These are phyloP conservation scores for Leucocoprinus birnbaumii DNA, from an alignment of 768 basidiomycete genomes.

Conservation along the genomic window DNA sequence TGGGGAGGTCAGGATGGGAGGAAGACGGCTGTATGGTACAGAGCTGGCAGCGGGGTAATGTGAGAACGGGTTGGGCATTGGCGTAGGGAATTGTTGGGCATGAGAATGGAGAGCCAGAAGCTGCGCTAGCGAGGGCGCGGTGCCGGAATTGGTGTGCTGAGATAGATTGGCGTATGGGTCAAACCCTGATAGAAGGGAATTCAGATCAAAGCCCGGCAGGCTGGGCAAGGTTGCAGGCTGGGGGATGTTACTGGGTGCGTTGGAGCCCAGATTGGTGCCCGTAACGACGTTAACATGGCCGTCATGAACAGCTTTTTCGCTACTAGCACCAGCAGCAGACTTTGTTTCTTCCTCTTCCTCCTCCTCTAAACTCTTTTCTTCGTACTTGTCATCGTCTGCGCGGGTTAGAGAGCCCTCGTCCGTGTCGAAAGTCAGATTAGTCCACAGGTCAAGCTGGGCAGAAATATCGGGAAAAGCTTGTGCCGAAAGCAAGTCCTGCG, in stretches of 20 bases:
- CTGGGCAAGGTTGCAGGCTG: constrained; percentile 19
- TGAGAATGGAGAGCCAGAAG: constrained; percentile 57
- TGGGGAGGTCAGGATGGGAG: constrained; percentile 14
- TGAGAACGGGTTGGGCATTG: constrained; percentile 19
- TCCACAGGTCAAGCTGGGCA: constrained; percentile 83
- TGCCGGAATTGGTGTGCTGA: constrained; percentile 27
- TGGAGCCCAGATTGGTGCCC: constrained; percentile 37
- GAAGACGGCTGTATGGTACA: constrained; percentile 20
- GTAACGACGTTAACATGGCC: constrained; percentile 60
- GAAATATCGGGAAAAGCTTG: constrained; percentile 71
- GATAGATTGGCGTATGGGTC: constrained; percentile 36
- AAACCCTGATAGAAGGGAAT: constrained; percentile 34
- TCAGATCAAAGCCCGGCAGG: constrained; percentile 38
- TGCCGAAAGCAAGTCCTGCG: constrained; percentile 59
- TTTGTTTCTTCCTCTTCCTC: constrained; percentile 44
- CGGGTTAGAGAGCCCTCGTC: constrained; percentile 55
- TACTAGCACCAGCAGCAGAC: constrained; percentile 25
- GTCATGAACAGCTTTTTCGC: constrained; percentile 44
- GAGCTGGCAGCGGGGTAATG: constrained; percentile 19
- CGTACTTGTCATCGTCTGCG: constrained; percentile 32
- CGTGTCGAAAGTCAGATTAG: constrained; percentile 74
- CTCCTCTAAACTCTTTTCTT: constrained; percentile 37
- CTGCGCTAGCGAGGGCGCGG: constrained; percentile 63
- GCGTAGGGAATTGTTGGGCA: constrained; percentile 15
- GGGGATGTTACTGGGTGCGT: constrained; percentile 12